These are phyloP conservation scores for Eimeria maxima DNA, from an alignment of 169 alveolate genomes.

Conservation along the genomic window DNA sequence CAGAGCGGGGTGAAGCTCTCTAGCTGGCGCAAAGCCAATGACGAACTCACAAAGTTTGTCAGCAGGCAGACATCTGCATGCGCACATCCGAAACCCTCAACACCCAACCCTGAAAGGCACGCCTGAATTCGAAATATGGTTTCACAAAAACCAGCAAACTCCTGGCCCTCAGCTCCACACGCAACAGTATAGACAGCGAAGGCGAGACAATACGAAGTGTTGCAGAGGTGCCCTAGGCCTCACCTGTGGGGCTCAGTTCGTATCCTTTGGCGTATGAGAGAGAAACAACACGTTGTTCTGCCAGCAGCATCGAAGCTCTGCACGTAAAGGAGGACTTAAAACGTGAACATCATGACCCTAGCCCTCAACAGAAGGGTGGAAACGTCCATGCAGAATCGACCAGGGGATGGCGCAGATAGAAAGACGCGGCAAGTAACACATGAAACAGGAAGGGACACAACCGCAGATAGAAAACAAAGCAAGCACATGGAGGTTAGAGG, in stretches of 20 bases:
- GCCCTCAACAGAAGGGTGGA: not conserved
- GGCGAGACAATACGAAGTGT: not conserved
- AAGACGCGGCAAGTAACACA: not conserved
- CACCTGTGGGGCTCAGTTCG: constrained; percentile 64
- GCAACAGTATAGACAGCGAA: not conserved
- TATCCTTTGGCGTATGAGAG: constrained; percentile 61
- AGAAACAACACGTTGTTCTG: constrained; percentile 66
- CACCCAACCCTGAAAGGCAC: not conserved
- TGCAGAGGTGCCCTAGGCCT: not conserved
- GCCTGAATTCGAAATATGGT: not conserved
- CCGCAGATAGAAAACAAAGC: not conserved
- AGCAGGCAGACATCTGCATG: constrained; percentile 91
- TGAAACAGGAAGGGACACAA: not conserved
- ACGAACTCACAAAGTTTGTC: constrained; percentile 91
- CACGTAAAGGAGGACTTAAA: not conserved
- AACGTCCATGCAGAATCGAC: not conserved
- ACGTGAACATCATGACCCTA: not conserved
- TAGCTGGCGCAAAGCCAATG: constrained; percentile 91
- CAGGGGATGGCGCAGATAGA: not conserved
- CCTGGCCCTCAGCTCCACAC: not conserved
- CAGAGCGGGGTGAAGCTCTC: constrained; percentile 96
- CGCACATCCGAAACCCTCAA: not conserved
- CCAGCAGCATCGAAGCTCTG: constrained; percentile 66
- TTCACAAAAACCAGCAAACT: not conserved
- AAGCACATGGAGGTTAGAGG: not conserved